These are phyloP conservation scores for Populus hybrid DNA, from an alignment of 441 rosid genomes.

Conservation along the genomic window DNA sequence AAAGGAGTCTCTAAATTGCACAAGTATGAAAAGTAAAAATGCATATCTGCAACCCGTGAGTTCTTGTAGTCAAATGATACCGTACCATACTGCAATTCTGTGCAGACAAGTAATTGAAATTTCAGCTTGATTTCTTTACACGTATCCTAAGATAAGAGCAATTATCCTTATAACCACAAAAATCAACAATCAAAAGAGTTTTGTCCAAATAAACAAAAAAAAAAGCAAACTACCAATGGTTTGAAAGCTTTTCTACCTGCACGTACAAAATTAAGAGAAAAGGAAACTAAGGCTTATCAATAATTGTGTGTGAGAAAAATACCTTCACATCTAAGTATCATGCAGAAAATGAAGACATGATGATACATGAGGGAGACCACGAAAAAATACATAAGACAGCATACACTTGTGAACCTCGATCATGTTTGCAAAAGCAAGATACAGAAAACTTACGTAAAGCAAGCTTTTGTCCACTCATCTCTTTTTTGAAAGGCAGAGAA, in stretches of 20 bases:
- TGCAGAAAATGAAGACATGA: neutral
- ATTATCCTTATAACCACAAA: neutral
- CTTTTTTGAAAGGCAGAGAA: slow-evolving; percentile 60
- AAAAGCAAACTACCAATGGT: neutral
- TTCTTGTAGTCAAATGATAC: neutral
- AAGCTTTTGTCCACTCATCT: slow-evolving; percentile 59
- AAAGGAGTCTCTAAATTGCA: neutral
- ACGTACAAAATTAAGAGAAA: neutral
- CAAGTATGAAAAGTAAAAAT: neutral
- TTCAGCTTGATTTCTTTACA: neutral
- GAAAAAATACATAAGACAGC: neutral
- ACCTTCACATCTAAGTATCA: neutral
- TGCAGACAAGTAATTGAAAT: neutral
- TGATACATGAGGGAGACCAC: neutral
- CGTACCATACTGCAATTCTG: neutral
- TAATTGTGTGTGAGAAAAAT: neutral
- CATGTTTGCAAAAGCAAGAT: neutral
- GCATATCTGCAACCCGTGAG: neutral
- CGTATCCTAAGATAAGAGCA: neutral
- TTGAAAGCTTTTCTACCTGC: neutral
- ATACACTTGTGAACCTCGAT: slow-evolving; percentile 2
- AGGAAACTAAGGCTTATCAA: neutral
- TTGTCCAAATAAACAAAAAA: neutral
- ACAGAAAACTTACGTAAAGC: slow-evolving; percentile 58
- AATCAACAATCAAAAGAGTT: neutral